A percentile compares a stretch with the other conserved stretches of the same genome.
phyloP scores from a whole-genome alignment of 352 stramenopile species.

The Elongisporangium prolatum region DNA sequence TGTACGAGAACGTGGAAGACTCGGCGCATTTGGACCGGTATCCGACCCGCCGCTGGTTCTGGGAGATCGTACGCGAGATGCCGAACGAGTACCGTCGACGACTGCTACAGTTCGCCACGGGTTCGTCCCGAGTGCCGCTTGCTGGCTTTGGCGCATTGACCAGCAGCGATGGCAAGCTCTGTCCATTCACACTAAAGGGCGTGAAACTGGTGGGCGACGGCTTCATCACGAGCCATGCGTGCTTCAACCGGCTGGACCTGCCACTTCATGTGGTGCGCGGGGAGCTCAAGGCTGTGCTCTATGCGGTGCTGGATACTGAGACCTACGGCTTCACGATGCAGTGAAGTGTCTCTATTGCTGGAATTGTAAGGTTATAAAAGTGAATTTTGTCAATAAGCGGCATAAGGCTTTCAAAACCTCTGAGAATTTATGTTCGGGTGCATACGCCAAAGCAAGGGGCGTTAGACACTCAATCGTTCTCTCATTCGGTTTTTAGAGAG shows the following conservation, averaged over 20 bases:
- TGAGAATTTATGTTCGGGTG: background rate
- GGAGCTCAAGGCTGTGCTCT: constrained; percentile 54
- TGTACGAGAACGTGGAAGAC: constrained; percentile 91
- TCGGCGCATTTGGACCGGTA: constrained; percentile 8
- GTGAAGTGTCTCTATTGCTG: too few species aligned
- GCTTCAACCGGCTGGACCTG: constrained; percentile 89
- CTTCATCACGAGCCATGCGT: constrained; percentile 50
- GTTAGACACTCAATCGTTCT: background rate
- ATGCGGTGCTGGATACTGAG: constrained; percentile 17
- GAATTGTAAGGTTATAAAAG: background rate
- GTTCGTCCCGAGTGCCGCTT: constrained; percentile 61
- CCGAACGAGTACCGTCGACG: too few species aligned
- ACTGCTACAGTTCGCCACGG: constrained; percentile 81
- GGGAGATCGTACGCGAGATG: constrained; percentile 86
- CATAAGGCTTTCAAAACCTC: too few species aligned
- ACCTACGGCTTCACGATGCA: constrained; percentile 49
- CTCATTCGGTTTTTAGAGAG: constrained; percentile 2
- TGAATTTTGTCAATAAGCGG: background rate
- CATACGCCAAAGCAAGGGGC: background rate
- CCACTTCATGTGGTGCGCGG: too few species aligned
- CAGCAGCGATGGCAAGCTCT: constrained; percentile 63
- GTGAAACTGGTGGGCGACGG: constrained; percentile 10
- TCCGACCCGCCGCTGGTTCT: constrained; percentile 28
- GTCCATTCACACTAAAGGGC: constrained; percentile 55
- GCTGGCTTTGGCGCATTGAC: constrained; percentile 58